Conservation (phyloP, 2,329 filamentous ascomycete genomes). For the Bisporella sp. region DNA sequence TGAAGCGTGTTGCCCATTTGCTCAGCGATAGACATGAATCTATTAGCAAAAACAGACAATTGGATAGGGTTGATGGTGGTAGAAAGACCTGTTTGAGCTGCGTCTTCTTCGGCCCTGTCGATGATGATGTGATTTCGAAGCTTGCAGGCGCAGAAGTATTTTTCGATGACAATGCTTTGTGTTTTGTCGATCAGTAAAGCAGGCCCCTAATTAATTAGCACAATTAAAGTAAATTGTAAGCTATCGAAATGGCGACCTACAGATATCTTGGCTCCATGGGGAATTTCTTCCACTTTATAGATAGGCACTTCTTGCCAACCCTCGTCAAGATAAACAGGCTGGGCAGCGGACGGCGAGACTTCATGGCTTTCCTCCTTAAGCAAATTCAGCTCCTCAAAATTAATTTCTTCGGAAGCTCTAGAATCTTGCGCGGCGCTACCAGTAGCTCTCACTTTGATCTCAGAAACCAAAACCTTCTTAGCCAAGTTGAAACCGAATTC, state of each 20-base stretch:
- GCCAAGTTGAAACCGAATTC: slow-evolving; percentile 70
- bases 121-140: too few relatives aligned
- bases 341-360: background rate
- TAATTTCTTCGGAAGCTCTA: background rate
- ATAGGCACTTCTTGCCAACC: slow-evolving; percentile 56
- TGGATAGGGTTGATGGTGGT: slow-evolving; percentile 51
- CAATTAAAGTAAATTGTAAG: too few relatives aligned
- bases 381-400: background rate
- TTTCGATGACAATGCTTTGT: slow-evolving; percentile 77
- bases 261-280: slow-evolving; percentile 59
- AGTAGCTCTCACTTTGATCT: background rate
- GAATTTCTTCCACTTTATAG: slow-evolving; percentile 69
- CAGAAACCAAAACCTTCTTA: background rate
- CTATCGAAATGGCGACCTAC: too few relatives aligned
- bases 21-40: slow-evolving; percentile 79
- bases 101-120: too few relatives aligned
- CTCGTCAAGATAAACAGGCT: slow-evolving; percentile 46
- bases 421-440: background rate
- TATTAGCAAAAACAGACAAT: slow-evolving; percentile 69
- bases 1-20: slow-evolving; percentile 76
- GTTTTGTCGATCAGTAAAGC: slow-evolving; percentile 81
- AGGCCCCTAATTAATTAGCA: slow-evolving; percentile 47
- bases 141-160: too few relatives aligned
- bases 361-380: slow-evolving; percentile 50
- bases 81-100: too few relatives aligned